These are phyloP conservation scores for Cicer yamashitae DNA, from an alignment of 306 rosid species.

Conservation along the genomic window DNA sequence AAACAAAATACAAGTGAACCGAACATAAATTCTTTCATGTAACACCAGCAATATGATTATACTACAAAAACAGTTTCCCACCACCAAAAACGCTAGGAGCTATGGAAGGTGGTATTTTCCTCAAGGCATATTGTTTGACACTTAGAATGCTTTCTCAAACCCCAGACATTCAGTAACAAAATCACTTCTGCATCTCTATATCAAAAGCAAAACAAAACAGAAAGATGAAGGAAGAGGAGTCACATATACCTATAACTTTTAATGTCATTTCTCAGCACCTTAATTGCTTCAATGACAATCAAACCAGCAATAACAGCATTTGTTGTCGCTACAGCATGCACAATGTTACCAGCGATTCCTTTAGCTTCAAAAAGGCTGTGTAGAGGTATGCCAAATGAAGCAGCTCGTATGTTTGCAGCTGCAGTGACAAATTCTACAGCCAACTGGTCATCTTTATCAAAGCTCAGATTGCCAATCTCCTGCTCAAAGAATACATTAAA, in stretches of 20 bases:
- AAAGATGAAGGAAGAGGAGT: conserved; percentile 35
- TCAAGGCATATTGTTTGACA: conserved; percentile 24
- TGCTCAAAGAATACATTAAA: conserved; percentile 46
- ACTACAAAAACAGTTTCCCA: not conserved
- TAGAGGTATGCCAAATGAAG: conserved; percentile 90
- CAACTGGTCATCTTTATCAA: conserved; percentile 98
- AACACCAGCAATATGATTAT: conserved; percentile 28
- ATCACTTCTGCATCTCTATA: conserved; percentile 23
- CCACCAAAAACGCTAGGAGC: not conserved
- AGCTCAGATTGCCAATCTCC: conserved; percentile 89
- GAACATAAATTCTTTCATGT: not conserved
- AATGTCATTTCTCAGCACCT: conserved; percentile 80
- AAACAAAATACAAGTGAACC: conserved; percentile 31
- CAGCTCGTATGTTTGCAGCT: conserved; percentile 94
- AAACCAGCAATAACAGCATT: conserved; percentile 96
- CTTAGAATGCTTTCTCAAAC: conserved; percentile 26
- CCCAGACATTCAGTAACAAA: conserved; percentile 26
- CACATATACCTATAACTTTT: conserved; percentile 70
- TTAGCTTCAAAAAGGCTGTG: conserved; percentile 98
- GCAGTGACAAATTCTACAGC: conserved; percentile 98
- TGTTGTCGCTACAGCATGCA: conserved; percentile 98
- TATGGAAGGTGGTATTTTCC: conserved; percentile 17
- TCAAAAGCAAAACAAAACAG: conserved; percentile 12
- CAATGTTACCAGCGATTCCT: conserved; percentile 99
- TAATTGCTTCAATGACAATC: conserved; percentile 96